Evolutionary conservation across 2,329 filamentous ascomycete species (phyloP).

Genomic region (Scedosporium minutisporum): DNA sequence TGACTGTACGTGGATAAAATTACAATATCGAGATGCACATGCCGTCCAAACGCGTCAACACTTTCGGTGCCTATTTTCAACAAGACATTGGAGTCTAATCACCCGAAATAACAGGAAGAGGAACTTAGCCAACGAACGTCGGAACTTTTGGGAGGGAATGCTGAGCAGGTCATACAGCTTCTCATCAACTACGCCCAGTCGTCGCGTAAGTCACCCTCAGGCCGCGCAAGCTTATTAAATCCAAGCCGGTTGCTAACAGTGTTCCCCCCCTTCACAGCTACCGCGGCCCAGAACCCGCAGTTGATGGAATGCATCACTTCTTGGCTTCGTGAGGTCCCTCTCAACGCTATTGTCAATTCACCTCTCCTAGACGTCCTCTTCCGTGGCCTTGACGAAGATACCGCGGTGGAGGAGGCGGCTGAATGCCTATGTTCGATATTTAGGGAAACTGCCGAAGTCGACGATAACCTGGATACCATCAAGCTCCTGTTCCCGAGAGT

Average conservation of each 20-base stretch:
- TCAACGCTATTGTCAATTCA: slow-evolving; percentile 73
- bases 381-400: slow-evolving; percentile 63
- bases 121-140: slow-evolving; percentile 77
- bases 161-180: slow-evolving; percentile 74
- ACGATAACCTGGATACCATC: slow-evolving; percentile 77
- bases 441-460: slow-evolving; percentile 84
- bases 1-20: slow-evolving; percentile 81
- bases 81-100: slow-evolving; percentile 6
- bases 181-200: slow-evolving; percentile 87
- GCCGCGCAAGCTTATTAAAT: not conserved
- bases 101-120: slow-evolving; percentile 70
- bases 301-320: slow-evolving; percentile 93
- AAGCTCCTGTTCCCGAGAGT: slow-evolving; percentile 74
- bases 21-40: slow-evolving; percentile 13
- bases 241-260: not conserved
- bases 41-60: not conserved
- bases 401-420: slow-evolving; percentile 76
- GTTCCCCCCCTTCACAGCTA: slow-evolving; percentile 34
- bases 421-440: slow-evolving; percentile 91
- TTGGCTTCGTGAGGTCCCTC: slow-evolving; percentile 88
- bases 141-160: slow-evolving; percentile 86
- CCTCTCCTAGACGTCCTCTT: slow-evolving; percentile 75
- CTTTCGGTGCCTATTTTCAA: not conserved
- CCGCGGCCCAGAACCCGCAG: slow-evolving; percentile 76
- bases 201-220: slow-evolving; percentile 53